These are phyloP conservation scores for Boletus coffeatus DNA, from an alignment of 1,284 basidiomycete species.

Conservation along the genomic window DNA sequence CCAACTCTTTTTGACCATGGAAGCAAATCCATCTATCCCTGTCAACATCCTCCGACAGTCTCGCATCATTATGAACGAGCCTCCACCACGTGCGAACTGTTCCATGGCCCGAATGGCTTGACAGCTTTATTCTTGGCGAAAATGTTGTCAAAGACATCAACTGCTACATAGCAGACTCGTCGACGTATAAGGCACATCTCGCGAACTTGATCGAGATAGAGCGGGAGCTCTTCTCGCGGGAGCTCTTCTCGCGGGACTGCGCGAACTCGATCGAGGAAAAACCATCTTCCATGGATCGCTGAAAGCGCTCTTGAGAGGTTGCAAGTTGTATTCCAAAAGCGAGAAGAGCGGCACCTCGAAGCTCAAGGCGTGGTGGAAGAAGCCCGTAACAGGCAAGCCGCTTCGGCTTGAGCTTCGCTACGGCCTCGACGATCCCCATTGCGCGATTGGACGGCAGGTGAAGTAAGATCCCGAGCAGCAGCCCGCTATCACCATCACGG, in stretches of 20 bases:
- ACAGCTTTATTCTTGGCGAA: slow-evolving; percentile 27
- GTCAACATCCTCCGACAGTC: slow-evolving; percentile 95
- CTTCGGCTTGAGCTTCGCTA: slow-evolving; percentile 34
- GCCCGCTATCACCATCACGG: slow-evolving; percentile 24
- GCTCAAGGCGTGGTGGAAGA: slow-evolving; percentile 59
- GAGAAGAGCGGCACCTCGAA: slow-evolving; percentile 38
- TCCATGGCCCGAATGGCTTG: slow-evolving; percentile 38
- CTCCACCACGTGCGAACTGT: slow-evolving; percentile 55
- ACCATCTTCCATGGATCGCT: slow-evolving; percentile 30
- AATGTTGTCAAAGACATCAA: too few relatives aligned
- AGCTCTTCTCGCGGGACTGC: slow-evolving; percentile 18
- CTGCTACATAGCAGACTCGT: slow-evolving; percentile 25
- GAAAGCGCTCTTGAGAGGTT: slow-evolving; percentile 35
- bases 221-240: slow-evolving; percentile 25
- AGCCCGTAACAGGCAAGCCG: slow-evolving; percentile 38
- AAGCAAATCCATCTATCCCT: slow-evolving; percentile 87
- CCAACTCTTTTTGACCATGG: slow-evolving; percentile 96
- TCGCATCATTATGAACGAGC: slow-evolving; percentile 95
- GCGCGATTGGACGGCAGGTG: slow-evolving; percentile 37
- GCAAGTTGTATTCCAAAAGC: slow-evolving; percentile 33
- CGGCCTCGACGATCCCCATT: slow-evolving; percentile 32
- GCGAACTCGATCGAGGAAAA: slow-evolving; percentile 28
- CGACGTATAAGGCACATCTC: slow-evolving; percentile 32
- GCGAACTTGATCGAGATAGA: slow-evolving; percentile 37
- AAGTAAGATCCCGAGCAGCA: slow-evolving; percentile 19